These are phyloP conservation scores for Scedosporium dehoogii DNA, from an alignment of 2,329 filamentous ascomycete species.

Conservation along the genomic window DNA sequence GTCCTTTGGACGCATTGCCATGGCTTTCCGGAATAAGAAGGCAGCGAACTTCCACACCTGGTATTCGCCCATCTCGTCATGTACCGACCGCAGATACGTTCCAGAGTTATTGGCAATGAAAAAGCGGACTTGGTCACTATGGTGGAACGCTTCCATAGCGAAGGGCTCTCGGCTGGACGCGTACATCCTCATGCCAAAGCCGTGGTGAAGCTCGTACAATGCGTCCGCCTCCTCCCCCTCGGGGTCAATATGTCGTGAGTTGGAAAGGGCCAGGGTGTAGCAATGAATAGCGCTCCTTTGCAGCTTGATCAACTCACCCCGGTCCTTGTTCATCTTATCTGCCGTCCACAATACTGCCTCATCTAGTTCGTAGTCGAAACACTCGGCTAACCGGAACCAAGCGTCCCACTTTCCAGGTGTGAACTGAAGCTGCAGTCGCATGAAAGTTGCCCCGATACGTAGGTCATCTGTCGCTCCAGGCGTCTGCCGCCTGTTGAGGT, in stretches of 20 bases:
- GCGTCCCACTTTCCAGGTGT: conserved; percentile 77
- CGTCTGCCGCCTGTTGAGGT: conserved; percentile 62
- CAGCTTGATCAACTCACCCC: conserved; percentile 60
- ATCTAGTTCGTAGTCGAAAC: conserved; percentile 79
- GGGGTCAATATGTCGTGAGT: conserved; percentile 35
- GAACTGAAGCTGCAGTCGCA: conserved; percentile 74
- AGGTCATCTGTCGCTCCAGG: conserved; percentile 76
- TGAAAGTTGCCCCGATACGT: conserved; percentile 68
- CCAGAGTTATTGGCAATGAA: conserved; percentile 41
- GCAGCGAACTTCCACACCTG: conserved; percentile 54
- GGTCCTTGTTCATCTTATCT: conserved; percentile 82
- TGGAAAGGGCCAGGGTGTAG: conserved; percentile 52
- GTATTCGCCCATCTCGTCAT: conserved; percentile 47
- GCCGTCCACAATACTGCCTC: conserved; percentile 82
- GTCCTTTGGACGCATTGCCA: conserved; percentile 41
- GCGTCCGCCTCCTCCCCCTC: conserved; percentile 36
- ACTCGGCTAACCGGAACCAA: conserved; percentile 82
- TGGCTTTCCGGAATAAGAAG: conserved; percentile 44
- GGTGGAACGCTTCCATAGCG: conserved; percentile 51
- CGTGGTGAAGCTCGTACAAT: conserved; percentile 48
- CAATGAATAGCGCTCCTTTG: conserved; percentile 79
- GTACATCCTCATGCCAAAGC: conserved; percentile 52
- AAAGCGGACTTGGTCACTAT: conserved; percentile 46
- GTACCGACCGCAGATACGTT: conserved; percentile 41
- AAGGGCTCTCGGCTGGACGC: conserved; percentile 53